Evolutionary conservation across 768 basidiomycete species (phyloP), one percentile per base, ranked within the genome.

Genomic region (Boletus edulis): DNA sequence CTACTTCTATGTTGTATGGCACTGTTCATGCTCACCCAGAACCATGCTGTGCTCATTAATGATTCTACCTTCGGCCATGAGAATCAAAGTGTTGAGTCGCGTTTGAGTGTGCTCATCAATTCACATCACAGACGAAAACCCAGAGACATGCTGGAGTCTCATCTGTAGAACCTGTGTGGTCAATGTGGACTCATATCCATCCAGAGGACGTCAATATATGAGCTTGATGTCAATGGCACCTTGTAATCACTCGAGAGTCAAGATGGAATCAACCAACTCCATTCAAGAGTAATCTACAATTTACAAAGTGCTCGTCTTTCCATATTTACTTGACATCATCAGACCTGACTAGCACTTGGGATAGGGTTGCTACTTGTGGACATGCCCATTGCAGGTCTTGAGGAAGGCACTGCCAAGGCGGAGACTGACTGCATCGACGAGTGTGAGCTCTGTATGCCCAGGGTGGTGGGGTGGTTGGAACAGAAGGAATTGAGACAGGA

Each of bases 201-300:
- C 90, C 91, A 3, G 86, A 90, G 61, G 89, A 94, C 63, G 84
- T 87, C 52, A 93, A 94, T 65, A 76, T 91, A 91, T 64, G 85
- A 89, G 65, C 62, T 91, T 35, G 66, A 59, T 41, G 31, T 78
- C 31, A 55, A 75, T 50, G 73, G 73, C 2, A 20, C 51, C 20
- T 40, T 56, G 29, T 44, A 40, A 54, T 61, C 57, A 61, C 55
- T 45, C 62, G n/a, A 22, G 22, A 22, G 22, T 22, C 22, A 22
- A 43, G 3, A 51, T 68, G 40, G 58, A 66, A 61, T 56, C 61
- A 66, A 67, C 63, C 61, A 59, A 48, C 49, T 68, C 52, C 54
- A 68, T 68, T 55, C n/a, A 56, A 41, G 14, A 11, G 39, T 49
- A 32, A 56, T 45, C 42, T 63, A 63, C 61, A 5, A 34, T 43